Conservation (phyloP, 768 basidiomycete genomes). For the Phanerochaete sordida region DNA sequence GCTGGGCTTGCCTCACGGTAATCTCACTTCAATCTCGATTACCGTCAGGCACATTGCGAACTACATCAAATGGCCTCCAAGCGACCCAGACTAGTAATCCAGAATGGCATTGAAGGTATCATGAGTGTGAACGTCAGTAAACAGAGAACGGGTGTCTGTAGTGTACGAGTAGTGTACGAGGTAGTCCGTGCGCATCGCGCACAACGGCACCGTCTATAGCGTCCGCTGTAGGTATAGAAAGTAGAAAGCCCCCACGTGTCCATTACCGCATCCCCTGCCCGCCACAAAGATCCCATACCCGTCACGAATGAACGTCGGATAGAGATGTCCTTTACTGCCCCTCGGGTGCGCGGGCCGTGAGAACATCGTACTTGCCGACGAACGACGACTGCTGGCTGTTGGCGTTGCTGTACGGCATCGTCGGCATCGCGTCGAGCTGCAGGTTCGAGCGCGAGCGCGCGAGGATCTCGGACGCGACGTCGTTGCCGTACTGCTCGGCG, state of each 20-base stretch:
- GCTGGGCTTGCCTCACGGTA: too few species aligned
- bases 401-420: conserved; percentile 22
- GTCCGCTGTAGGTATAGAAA: conserved; percentile 1
- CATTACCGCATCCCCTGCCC: not conserved
- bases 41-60: too few species aligned
- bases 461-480: conserved; percentile 57
- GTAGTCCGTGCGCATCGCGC: not conserved
- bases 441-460: conserved; percentile 55
- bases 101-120: not conserved
- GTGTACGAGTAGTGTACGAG: not conserved
- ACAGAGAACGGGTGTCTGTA: not conserved
- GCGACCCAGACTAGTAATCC: not conserved
- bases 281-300: not conserved
- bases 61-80: too few species aligned
- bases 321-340: not conserved
- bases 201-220: not conserved
- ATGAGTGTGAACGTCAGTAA: not conserved
- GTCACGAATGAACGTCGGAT: not conserved
- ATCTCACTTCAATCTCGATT: too few species aligned
- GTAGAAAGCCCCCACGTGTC: not conserved
- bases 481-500: conserved; percentile 68
- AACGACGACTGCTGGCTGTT: conserved; percentile 13
- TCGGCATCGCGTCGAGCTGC: conserved; percentile 32
- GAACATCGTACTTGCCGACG: conserved; percentile 19
- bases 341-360: conserved; percentile 6